Evolutionary conservation across 2,329 filamentous ascomycete species (phyloP), one percentile per base, ranked within the genome.

Genomic region (Xylaria sp.): DNA sequence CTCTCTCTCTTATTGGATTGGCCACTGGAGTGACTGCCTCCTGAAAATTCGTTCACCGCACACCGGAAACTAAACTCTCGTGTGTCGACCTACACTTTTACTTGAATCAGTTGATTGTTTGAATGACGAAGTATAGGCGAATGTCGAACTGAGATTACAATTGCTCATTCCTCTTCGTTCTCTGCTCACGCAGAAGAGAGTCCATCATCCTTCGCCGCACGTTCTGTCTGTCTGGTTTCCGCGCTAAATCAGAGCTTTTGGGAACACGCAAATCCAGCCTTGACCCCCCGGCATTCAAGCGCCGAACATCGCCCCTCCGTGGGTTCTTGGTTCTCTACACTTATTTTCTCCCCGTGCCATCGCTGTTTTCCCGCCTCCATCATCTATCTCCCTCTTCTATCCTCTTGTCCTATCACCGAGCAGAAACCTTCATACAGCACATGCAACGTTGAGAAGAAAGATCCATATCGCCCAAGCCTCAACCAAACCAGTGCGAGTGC

Each of bases 261-360:
- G 34, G 51, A 48, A 58, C 55, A 62, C 63, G 52, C 50, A 66
- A 59, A 62, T 39, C 52, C 54, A 54, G 46, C 39, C 54, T 34
- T 28, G 52, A 54, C 48, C 28, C 63, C 63, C 67, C 44, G 37
- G 55, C 48, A 51, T 54, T 58, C n/a, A 37, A 66, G 52, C 12
- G 63, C 46, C 67, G 46, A 66, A 58, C 39, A 25, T 66, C 63
- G 63, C 67, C 58, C 50, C 60, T 39, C 62, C 50, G 39, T 41
- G 44, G 51, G 41, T 18, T 58, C 58, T 67, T 50, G 10, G 34
- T 57, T 61, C 62, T 18, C 44, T 20, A 37, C 15, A 55, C 15
- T 20, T 18, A 37, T 55, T 44, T 50, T 37, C 50, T 32, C 15
- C 52, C 39, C 28, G 15, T 50, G 23, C 23, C 57, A 50, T 58